These are phyloP conservation scores for Tuber aestivum DNA, from an alignment of 495 filamentous ascomycete genomes.

Conservation along the genomic window DNA sequence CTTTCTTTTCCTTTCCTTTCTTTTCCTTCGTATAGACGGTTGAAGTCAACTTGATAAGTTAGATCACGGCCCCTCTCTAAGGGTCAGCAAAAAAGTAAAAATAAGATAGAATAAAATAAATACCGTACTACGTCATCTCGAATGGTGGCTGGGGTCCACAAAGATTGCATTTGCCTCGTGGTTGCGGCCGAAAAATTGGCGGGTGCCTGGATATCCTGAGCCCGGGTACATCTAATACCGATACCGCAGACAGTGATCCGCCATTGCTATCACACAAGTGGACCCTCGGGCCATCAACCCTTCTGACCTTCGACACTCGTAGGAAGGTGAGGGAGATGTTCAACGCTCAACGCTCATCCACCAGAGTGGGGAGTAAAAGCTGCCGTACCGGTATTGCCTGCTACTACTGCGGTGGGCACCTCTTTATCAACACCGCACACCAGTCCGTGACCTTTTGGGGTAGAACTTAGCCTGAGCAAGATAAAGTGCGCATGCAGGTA, in stretches of 20 bases:
- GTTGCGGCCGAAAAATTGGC: background rate
- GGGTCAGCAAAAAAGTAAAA: slow-evolving; percentile 25
- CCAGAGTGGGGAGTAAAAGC: background rate
- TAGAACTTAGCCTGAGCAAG: slow-evolving; percentile 2
- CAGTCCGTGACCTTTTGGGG: background rate
- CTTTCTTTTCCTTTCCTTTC: too few species aligned
- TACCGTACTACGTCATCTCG: slow-evolving; percentile 35
- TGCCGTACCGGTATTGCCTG: background rate
- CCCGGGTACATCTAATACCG: background rate
- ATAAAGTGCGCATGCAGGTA: background rate
- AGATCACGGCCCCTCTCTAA: slow-evolving; percentile 25
- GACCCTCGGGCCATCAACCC: background rate
- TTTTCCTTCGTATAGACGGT: background rate
- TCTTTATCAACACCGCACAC: slow-evolving; percentile 2
- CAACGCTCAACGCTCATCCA: background rate
- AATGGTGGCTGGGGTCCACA: slow-evolving; percentile 30
- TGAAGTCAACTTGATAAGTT: slow-evolving; percentile 23
- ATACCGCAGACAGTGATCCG: background rate
- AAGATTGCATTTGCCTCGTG: background rate
- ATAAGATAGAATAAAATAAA: slow-evolving; percentile 30
- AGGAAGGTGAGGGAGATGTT: background rate
- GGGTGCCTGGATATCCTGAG: background rate
- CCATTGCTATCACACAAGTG: background rate
- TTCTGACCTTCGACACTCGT: background rate
- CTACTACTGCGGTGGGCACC: background rate